Base-by-base conservation (phyloP, 2,329 filamentous ascomycete genomes). In the Alternaria conjuncta region DNA sequence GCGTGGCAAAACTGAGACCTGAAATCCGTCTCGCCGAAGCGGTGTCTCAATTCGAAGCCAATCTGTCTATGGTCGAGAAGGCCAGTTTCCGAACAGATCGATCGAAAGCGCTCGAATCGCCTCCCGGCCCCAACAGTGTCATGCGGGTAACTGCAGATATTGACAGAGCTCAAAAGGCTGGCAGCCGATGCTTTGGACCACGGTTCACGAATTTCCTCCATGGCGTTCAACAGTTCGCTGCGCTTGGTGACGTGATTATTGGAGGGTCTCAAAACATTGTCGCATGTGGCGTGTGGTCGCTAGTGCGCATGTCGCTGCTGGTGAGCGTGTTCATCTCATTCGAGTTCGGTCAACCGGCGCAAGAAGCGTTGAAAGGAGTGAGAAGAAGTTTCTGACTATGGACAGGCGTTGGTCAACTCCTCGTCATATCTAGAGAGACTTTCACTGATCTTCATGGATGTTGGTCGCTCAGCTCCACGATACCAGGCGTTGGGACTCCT, bases 241-340 rank as follows among this genome's bases (percentile, higher is more conserved):
- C 79, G 0, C 63, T 84, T 13, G 83, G 82, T 5, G 81, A 81
- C 70, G 72, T 80, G n/a, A 57, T 82, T 4, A 51, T 84, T 11
- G 82, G 82, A 0, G 82, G 80, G 2, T 80, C 79, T 0, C 82
- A 84, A 67, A 84, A 83, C 50, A 49, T 84, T 0, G 72, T 84
- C 15, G 82, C 82, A 0, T 82, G 80, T 59, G 77, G 82, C 13
- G 80, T 85, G 0, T 85, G 82, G 83, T 76, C 81, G 1, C 59
- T 82, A 2, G 80, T 84, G 9, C 76, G 82, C 47, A 77, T 81
- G 63, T 77, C 80, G 4, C 71, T 84, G 23, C 63, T 82, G 54
- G 82, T 84, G 43, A 30, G 78, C 75, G 10, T 20, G 15, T 47
- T 51, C 12, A 18, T 43, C 9, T 18, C 18, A 28, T 28, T 28